Percentiles rank a stretch among this genome's conserved stretches.
Evolutionary conservation across 345 rosid genomes (phyloP).

Genomic region (Noccaea bulbosa): DNA sequence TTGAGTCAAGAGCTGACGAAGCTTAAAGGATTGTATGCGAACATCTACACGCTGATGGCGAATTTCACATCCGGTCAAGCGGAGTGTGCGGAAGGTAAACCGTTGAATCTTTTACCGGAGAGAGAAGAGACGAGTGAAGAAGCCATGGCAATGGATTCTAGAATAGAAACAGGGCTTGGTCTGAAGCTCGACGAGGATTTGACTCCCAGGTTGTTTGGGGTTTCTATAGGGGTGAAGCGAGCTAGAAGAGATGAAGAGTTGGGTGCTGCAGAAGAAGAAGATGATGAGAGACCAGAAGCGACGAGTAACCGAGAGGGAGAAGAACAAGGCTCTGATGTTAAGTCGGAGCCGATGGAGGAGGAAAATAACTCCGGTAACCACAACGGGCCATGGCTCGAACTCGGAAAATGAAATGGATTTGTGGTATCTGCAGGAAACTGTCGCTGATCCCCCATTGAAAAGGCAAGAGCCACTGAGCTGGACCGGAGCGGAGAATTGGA

Average conservation of each 20-base stretch:
- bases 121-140: constrained; percentile 40
- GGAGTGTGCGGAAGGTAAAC: constrained; percentile 53
- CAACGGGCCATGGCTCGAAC: constrained; percentile 67
- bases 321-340: constrained; percentile 49
- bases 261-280: constrained; percentile 44
- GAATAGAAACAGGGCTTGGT: constrained; percentile 27
- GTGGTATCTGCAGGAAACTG: neutral
- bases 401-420: constrained; percentile 47
- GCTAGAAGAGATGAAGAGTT: constrained; percentile 55
- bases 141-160: constrained; percentile 29
- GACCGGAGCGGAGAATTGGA: neutral
- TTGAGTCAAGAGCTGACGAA: constrained; percentile 71
- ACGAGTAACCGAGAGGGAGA: constrained; percentile 17
- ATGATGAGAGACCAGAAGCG: constrained; percentile 20
- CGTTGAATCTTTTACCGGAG: constrained; percentile 52
- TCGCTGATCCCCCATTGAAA: neutral
- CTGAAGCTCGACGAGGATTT: constrained; percentile 40
- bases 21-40: constrained; percentile 67
- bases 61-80: constrained; percentile 56
- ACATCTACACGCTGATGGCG: constrained; percentile 64
- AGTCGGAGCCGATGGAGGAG: constrained; percentile 72
- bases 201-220: constrained; percentile 81
- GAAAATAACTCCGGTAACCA: constrained; percentile 46
- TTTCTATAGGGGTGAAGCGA: constrained; percentile 79
- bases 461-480: constrained; percentile 8